Conservation (phyloP, 495 filamentous ascomycete species). For the Aspergillus heteromorphus region DNA sequence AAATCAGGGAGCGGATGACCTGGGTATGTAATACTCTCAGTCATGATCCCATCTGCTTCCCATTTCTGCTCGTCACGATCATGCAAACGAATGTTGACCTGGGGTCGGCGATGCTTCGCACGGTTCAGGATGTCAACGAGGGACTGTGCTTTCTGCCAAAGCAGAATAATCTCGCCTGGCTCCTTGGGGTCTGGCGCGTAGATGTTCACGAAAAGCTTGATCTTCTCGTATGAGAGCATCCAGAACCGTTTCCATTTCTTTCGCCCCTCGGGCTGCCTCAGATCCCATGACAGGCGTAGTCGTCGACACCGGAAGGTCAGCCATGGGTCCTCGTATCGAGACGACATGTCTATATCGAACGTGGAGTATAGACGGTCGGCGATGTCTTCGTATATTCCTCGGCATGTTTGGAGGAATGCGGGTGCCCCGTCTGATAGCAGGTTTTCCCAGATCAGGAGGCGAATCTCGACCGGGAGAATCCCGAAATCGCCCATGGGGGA, state of each 20-base stretch:
- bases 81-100: background rate
- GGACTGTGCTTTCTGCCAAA: background rate
- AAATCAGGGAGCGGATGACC: background rate
- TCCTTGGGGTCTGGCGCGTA: slow-evolving; percentile 6
- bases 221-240: slow-evolving; percentile 2
- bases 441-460: slow-evolving; percentile 4
- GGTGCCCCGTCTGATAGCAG: background rate
- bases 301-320: background rate
- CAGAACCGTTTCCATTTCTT: background rate
- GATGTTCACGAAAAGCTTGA: slow-evolving; percentile 5
- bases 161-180: slow-evolving; percentile 2
- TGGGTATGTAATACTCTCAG: background rate
- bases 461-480: background rate
- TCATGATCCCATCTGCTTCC: background rate
- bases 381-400: slow-evolving; percentile 5
- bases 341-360: slow-evolving; percentile 1
- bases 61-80: background rate
- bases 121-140: background rate
- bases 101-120: background rate
- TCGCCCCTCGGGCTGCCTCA: background rate
- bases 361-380: slow-evolving; percentile 2
- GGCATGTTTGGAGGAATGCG: slow-evolving; percentile 1
- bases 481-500: slow-evolving; percentile 2
- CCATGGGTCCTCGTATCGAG: slow-evolving; percentile 3
- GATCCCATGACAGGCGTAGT: background rate